Evolutionary conservation across 805 yeast genomes (phyloP), one percentile per base, ranked within the genome.

Genomic region (Barnettozyma wickerhamii): DNA sequence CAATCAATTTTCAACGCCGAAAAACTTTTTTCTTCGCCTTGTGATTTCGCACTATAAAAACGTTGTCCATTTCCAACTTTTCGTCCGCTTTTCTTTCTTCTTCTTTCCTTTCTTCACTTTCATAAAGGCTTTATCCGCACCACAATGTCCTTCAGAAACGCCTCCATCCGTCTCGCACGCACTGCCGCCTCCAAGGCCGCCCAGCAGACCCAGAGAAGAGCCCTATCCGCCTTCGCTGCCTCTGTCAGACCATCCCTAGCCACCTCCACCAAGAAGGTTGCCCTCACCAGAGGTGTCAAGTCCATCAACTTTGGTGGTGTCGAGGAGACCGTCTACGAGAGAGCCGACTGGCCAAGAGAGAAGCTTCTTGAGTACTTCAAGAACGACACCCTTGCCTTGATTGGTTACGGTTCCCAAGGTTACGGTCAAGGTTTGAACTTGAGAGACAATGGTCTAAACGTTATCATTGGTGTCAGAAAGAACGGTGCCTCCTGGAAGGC

Each of bases 341-440:
- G 99, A 74, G 83, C 89, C 60, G 99, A 93, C 85, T 93, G 99
- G 99, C 99, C 99, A 72, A 79, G 84, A 69, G 98, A 91, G 75
- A 91, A 86, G 77, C 77, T 93, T 63, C 78, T 83, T 51, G 90
- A 88, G 63, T 93, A 90, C 80, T 93, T 93, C 89, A 91, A 93
- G 81, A 75, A 90, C 71, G 98, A 93, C 69, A 93, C 99, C 48
- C 75, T 93, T 64, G 98, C 99, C 56, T 74, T 93, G 64, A 90
- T 93, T 58, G 99, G 99, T 72, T 93, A 93, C 82, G 99, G 99
- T 66, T 91, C 99, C 55, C 99, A 93, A 77, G 99, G 99, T 79
- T 91, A 93, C 79, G 99, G 99, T 68, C 99, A 93, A 78, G 98
- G 97, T 73, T 81, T 93, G 60, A 93, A 93, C 89, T 75, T 95